Evolutionary conservation across 768 basidiomycete genomes (phyloP), one percentile per base, ranked within the genome.

Genomic region (Agrocybe chaxingu): DNA sequence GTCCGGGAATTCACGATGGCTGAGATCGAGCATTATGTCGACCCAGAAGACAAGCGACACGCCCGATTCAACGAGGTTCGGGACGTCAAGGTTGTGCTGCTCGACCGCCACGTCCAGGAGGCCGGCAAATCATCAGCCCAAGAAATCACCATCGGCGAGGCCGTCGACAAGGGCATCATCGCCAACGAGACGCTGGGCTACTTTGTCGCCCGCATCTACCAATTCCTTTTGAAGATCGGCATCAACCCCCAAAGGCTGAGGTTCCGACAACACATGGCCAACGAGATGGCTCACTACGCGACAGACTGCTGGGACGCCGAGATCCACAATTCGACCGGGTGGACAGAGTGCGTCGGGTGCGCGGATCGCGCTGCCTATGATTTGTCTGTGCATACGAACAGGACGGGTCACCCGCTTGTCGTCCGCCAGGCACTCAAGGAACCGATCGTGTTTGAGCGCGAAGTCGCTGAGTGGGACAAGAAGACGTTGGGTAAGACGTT

Each of bases 241-340:
- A 87, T 99, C 68, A 77, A 95, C 73, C 84, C 87, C 10, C 55
- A 64, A 42, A 82, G 93, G 7, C 74, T 98, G 55, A 82, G 97
- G 46, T 98, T 98, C 81, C 79, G 97, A 32, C 97, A 99, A 64
- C 97, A 99, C 67, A 98, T 98, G 97, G 80, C 72, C 34, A 99
- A 98, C 71, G 97, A 98, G 76, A 98, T 98, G 96, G 97, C 97
- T 1, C 97, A 98, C 68, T 99, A 99, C 67, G 96, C 97, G 48
- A 82, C 93, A 35, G 96, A 98, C 71, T 99, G 97, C 70, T 99
- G 97, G 97, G 97, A 99, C 65, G 97, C 95, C 38, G 97, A 99
- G 74, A 98, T 98, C 57, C 80, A 93, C 55, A 93, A 91, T 47
- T 89, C 91, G 43, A 77, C 70, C 38, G 87, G 86, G 54, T 99